A percentile compares a stretch with the other conserved stretches of the same genome.
Evolutionary conservation across 2,329 filamentous ascomycete species (phyloP).

Genomic region (Pyrenophora teres): DNA sequence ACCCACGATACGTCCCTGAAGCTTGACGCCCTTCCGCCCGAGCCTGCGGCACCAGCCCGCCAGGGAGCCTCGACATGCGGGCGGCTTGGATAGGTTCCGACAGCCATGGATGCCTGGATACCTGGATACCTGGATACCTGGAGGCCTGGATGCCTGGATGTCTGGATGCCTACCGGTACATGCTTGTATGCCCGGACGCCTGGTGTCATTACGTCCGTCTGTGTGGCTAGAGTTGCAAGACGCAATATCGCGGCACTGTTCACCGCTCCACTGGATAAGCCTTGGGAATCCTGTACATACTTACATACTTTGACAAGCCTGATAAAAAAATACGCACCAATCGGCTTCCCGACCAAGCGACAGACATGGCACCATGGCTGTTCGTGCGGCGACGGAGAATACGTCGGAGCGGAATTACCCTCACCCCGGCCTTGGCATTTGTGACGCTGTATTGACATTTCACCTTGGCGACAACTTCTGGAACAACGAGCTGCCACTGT

Average conservation of each 20-base stretch:
- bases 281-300: too few relatives aligned
- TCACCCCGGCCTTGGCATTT: slow-evolving; percentile 12
- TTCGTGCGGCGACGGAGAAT: slow-evolving; percentile 1
- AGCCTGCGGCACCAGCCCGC: background rate
- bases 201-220: too few relatives aligned
- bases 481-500: slow-evolving; percentile 14
- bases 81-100: background rate
- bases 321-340: too few relatives aligned
- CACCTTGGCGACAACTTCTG: slow-evolving; percentile 12
- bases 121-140: background rate
- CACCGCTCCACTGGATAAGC: too few relatives aligned
- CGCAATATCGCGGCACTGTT: too few relatives aligned
- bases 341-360: background rate
- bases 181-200: background rate
- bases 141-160: background rate
- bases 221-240: too few relatives aligned
- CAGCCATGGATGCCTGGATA: background rate
- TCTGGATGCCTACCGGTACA: background rate
- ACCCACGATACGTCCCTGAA: slow-evolving; percentile 3
- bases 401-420: background rate
- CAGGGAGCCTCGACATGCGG: slow-evolving; percentile 2
- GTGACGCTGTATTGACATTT: slow-evolving; percentile 12
- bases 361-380: background rate
- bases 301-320: too few relatives aligned
- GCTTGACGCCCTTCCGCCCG: slow-evolving; percentile 1